phyloP scores from a whole-genome alignment of 371 early-diverging fungal species.

The Apophysomyces sp. region DNA sequence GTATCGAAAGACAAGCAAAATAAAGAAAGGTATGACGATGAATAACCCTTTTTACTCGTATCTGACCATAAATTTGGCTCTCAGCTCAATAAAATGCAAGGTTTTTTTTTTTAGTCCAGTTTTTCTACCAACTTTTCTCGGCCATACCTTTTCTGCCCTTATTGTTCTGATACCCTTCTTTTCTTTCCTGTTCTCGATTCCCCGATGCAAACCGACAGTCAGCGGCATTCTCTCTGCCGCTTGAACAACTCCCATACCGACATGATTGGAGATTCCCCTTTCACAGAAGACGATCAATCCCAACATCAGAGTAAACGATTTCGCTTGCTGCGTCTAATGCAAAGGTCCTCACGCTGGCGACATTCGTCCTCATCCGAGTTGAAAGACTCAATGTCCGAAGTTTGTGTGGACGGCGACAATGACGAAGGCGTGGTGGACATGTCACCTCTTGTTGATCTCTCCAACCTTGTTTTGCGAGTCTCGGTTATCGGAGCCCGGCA shows the following conservation, averaged over 20 bases:
- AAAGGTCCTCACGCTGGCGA: neutral
- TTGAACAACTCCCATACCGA: neutral
- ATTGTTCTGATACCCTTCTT: conserved; percentile 1
- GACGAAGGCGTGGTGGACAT: neutral
- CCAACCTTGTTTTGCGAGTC: conserved; percentile 28
- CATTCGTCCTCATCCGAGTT: neutral
- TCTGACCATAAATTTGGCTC: too few relatives aligned
- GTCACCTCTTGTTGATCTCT: neutral
- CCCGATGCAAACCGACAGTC: neutral
- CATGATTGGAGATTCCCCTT: neutral
- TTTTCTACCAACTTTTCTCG: neutral
- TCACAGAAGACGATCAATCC: neutral
- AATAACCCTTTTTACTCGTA: too few relatives aligned
- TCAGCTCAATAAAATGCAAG: neutral
- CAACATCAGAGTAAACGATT: neutral
- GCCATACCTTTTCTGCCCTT: neutral
- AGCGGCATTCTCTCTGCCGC: neutral
- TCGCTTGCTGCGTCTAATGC: neutral
- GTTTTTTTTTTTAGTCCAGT: neutral
- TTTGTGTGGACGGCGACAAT: neutral
- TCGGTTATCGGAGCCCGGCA: conserved; percentile 28
- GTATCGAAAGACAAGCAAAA: too few relatives aligned
- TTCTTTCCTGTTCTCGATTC: neutral
- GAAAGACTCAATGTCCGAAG: neutral
- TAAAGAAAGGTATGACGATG: too few relatives aligned